Conservation (phyloP, 2,329 filamentous ascomycete genomes). For the Colletotrichum tofieldiae region DNA sequence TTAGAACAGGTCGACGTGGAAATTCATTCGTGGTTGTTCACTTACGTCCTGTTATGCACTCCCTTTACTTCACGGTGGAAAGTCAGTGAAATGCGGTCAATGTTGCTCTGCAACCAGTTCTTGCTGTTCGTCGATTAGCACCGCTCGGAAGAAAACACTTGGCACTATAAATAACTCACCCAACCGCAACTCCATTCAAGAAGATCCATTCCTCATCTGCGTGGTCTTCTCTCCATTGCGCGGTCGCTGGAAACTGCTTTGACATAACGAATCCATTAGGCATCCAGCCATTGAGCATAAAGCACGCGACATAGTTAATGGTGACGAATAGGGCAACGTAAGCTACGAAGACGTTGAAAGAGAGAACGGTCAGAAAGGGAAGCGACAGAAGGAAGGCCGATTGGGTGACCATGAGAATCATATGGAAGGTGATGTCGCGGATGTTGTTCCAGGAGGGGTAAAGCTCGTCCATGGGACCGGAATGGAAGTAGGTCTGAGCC, state of each 20-base stretch:
- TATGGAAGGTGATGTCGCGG: conserved; percentile 13
- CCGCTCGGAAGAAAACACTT: not conserved
- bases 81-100: conserved; percentile 79
- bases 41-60: conserved; percentile 79
- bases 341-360: conserved; percentile 62
- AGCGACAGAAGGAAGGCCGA: conserved; percentile 71
- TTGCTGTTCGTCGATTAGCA: conserved; percentile 54
- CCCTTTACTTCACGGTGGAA: conserved; percentile 81
- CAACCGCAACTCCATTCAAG: conserved; percentile 79
- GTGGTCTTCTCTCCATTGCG: conserved; percentile 51
- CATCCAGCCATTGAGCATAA: conserved; percentile 63
- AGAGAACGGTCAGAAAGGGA: conserved; percentile 62
- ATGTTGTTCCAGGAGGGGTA: conserved; percentile 33
- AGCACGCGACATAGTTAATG: conserved; percentile 67
- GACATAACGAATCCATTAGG: conserved; percentile 60
- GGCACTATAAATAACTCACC: conserved; percentile 57
- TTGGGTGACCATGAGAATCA: conserved; percentile 58
- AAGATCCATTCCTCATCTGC: conserved; percentile 83
- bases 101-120: conserved; percentile 79
- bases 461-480: conserved; percentile 31
- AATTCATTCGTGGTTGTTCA: rapidly evolving
- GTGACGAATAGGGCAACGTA: conserved; percentile 61
- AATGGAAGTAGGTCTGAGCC: conserved; percentile 17
- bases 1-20: not conserved
- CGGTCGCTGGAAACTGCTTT: conserved; percentile 58